Percentiles rank a stretch among this genome's conserved stretches.
Conservation (phyloP, 768 basidiomycete genomes). For the Mrakia hoshinonis region DNA sequence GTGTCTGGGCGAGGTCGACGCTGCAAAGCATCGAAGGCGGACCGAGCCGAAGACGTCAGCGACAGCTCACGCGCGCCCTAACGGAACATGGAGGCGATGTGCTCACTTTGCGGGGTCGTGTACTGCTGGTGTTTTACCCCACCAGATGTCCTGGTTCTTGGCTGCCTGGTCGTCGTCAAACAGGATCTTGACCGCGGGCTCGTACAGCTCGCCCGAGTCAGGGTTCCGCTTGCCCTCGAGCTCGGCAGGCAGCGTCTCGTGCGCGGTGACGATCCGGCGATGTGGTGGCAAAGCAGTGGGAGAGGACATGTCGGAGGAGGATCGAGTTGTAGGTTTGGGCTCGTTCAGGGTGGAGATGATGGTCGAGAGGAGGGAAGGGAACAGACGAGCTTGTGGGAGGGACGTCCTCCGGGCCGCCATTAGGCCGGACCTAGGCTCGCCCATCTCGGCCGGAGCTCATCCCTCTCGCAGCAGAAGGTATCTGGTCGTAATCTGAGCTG, state of each 20-base stretch:
- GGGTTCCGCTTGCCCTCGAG: not conserved
- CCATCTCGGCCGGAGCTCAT: no score
- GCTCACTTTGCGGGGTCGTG: constrained; percentile 3
- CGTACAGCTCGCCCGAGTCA: not conserved
- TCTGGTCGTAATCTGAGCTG: no score
- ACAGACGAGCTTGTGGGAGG: no score
- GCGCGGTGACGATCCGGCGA: constrained; percentile 18
- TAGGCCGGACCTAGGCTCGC: no score
- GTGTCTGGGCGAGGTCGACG: constrained; percentile 12
- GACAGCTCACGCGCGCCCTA: not conserved
- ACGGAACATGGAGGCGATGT: not conserved
- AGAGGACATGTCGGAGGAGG: not conserved
- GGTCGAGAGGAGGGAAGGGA: no score
- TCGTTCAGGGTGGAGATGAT: no score
- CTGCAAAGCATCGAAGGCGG: not conserved
- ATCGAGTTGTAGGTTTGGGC: no score
- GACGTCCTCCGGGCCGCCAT: no score
- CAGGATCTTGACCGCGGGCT: constrained; percentile 13
- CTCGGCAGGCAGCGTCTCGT: not conserved
- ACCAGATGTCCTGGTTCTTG: constrained; percentile 4
- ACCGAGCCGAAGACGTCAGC: not conserved
- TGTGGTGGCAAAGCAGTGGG: not conserved
- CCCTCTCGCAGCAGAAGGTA: no score
- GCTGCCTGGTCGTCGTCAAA: constrained; percentile 18
- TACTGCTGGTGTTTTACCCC: not conserved